Evolutionary conservation across 2,329 filamentous ascomycete species (phyloP).

Genomic region (Aspergillus awamori): DNA sequence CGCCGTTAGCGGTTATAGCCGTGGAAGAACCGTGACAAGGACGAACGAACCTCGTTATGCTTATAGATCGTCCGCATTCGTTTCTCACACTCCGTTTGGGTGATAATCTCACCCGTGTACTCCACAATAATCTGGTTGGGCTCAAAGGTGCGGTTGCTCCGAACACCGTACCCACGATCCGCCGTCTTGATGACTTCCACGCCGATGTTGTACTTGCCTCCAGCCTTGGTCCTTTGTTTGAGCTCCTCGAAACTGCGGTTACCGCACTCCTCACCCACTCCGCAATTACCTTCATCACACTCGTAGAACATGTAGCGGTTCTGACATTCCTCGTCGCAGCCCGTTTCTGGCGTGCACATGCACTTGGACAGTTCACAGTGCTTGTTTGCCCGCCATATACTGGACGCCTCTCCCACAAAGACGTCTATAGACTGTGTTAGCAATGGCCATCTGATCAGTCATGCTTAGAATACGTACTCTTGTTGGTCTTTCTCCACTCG

Average conservation of each 20-base stretch:
- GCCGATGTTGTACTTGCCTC: constrained; percentile 85
- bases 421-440: constrained; percentile 65
- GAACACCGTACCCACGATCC: constrained; percentile 87
- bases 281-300: constrained; percentile 89
- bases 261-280: constrained; percentile 73
- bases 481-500: constrained; percentile 89
- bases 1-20: constrained; percentile 15
- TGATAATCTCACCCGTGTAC: constrained; percentile 97
- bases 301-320: constrained; percentile 98
- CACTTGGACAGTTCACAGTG: constrained; percentile 76
- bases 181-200: constrained; percentile 92
- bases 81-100: constrained; percentile 86
- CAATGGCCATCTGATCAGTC: not conserved
- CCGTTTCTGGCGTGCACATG: constrained; percentile 74
- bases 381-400: constrained; percentile 78
- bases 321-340: constrained; percentile 87
- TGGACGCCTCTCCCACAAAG: constrained; percentile 80
- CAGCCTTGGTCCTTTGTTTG: constrained; percentile 71
- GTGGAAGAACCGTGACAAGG: not conserved
- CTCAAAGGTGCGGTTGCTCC: constrained; percentile 83
- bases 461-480: constrained; percentile 65
- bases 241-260: constrained; percentile 89
- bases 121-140: constrained; percentile 97
- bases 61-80: constrained; percentile 94
- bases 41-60: constrained; percentile 74